These are phyloP conservation scores for Elasticomyces elasticus DNA, from an alignment of 495 filamentous ascomycete genomes.

Conservation along the genomic window DNA sequence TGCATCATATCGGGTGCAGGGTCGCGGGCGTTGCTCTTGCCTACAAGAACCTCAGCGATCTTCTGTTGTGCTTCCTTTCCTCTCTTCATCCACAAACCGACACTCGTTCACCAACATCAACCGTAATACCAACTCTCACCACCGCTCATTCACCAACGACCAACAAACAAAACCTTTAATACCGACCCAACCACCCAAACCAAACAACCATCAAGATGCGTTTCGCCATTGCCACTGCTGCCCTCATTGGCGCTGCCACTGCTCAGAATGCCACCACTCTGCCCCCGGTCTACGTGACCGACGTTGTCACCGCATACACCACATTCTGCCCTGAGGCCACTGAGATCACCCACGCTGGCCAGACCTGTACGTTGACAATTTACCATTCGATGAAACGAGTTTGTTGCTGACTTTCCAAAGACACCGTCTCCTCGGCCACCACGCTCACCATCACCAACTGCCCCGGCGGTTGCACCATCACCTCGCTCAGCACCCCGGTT, in stretches of 20 bases:
- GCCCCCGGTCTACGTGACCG: slow-evolving; percentile 52
- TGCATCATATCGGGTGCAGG: neutral
- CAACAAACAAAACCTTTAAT: slow-evolving; percentile 17
- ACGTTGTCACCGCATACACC: slow-evolving; percentile 68
- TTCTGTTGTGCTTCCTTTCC: neutral
- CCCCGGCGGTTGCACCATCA: slow-evolving; percentile 54
- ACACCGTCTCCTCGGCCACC: slow-evolving; percentile 71
- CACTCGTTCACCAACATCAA: slow-evolving; percentile 14
- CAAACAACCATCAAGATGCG: slow-evolving; percentile 62
- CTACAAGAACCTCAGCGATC: neutral
- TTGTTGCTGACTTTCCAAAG: slow-evolving; percentile 41
- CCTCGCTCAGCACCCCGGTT: slow-evolving; percentile 14
- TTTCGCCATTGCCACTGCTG: slow-evolving; percentile 58
- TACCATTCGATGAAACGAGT: neutral
- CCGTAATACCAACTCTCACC: slow-evolving; percentile 29
- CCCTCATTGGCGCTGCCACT: slow-evolving; percentile 41
- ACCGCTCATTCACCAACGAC: slow-evolving; percentile 29
- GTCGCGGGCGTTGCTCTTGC: neutral
- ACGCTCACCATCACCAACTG: slow-evolving; percentile 72
- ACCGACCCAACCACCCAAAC: slow-evolving; percentile 10
- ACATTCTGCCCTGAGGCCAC: slow-evolving; percentile 81
- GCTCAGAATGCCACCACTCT: slow-evolving; percentile 24
- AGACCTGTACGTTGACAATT: neutral
- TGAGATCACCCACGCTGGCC: slow-evolving; percentile 52
- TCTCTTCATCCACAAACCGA: neutral